Base-by-base conservation (phyloP, 768 basidiomycete species). In the Serendipita sp. region DNA sequence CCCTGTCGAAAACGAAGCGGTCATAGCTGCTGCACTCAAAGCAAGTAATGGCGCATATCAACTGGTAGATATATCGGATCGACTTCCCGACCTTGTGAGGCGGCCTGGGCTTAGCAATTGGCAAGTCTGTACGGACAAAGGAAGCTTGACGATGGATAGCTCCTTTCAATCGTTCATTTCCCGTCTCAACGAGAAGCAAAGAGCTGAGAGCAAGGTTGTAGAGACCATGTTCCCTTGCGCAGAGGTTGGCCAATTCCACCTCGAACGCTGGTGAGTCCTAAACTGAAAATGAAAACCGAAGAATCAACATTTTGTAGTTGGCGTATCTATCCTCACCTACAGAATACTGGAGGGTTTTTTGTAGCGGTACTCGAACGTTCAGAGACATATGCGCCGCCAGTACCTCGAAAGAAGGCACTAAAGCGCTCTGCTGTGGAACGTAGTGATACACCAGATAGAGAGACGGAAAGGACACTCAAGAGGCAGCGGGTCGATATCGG, bases 291-390 rank as follows among this genome's bases (percentile, higher is more conserved):
- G 46, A 43, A 34, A 18, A 13, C 52, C 18, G 27, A 2, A 31
- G 31, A 4, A 23, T 60, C 16, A 60, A 4, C 5, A 10, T 4
- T 60, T 43, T 13, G 23, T 40, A 96, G 93, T 69, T 75, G 97
- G 73, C 82, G 96, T 44, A 83, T 98, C 67, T 89, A 95, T 71
- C 94, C 96, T 1, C 94, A 98, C 72, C 76, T 96, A 6, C 96
- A 98, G 73, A 89, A 99, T 70, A 91, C 93, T 0, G 96, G 96
- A 2, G 96, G 93, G 0, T 99, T 99, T 75, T 99, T 96, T 71
- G 84, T 99, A n/a, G 92, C 92, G 10, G 87, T 96, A 0, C 73
- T 97, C 40, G 73, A 75, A n/a, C 66, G 77, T 76, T 66, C 63
- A 66, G 27, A 48, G 66, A 2, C 62, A 36, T 10, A 66, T 55